A percentile compares a stretch with the other conserved stretches of the same genome.
Conservation (phyloP, 495 filamentous ascomycete species). For the Neurospora cerealis region DNA sequence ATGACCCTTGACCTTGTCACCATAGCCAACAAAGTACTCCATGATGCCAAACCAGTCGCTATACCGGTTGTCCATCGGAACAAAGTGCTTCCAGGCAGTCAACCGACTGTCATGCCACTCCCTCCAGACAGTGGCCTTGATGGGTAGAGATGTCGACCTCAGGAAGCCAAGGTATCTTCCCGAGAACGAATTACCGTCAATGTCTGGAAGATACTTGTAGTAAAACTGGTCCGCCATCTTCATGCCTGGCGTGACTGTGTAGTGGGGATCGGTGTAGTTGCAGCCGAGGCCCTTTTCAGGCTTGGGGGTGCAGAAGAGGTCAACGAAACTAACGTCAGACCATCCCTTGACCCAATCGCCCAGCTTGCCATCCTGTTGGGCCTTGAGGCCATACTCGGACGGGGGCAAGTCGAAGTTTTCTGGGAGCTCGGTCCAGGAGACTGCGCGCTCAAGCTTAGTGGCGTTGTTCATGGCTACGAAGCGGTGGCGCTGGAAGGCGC, state of each 20-base stretch:
- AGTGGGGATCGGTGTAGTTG: conserved; percentile 41
- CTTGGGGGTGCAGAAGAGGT: conserved; percentile 29
- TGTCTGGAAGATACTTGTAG: conserved; percentile 53
- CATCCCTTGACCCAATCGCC: conserved; percentile 28
- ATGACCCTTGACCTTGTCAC: conserved; percentile 12
- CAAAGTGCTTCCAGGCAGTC: conserved; percentile 63
- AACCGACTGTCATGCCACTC: conserved; percentile 69
- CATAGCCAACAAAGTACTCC: conserved; percentile 64
- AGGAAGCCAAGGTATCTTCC: conserved; percentile 63
- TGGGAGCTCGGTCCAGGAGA: conserved; percentile 19
- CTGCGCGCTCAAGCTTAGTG: conserved; percentile 40
- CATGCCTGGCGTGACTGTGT: conserved; percentile 22
- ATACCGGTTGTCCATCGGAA: conserved; percentile 79
- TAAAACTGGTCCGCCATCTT: conserved; percentile 49
- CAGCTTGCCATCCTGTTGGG: conserved; percentile 17
- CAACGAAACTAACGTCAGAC: conserved; percentile 33
- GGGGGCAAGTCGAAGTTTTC: conserved; percentile 29
- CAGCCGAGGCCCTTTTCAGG: conserved; percentile 28
- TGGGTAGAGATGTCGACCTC: conserved; percentile 49
- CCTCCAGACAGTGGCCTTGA: conserved; percentile 65
- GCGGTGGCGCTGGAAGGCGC: conserved; percentile 61
- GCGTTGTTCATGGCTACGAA: conserved; percentile 61
- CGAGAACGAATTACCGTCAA: conserved; percentile 65
- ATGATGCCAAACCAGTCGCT: conserved; percentile 67
- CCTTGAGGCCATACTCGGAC: conserved; percentile 21